Percentiles rank a stretch among this genome's conserved stretches.
Evolutionary conservation across 441 rosid species (phyloP).

Genomic region (California macrophylla): DNA sequence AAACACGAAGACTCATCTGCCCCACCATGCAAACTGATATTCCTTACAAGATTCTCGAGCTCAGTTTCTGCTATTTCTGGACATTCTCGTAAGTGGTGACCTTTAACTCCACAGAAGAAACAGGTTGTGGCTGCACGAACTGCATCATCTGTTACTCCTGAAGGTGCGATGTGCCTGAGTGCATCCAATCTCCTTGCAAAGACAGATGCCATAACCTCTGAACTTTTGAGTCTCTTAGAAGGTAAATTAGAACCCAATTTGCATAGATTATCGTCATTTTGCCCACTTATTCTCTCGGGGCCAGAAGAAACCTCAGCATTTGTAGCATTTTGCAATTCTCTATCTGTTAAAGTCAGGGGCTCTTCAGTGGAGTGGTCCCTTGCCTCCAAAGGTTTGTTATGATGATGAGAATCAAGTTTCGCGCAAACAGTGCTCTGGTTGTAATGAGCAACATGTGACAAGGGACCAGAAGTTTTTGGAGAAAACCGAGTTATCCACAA

Average conservation of each 20-base stretch:
- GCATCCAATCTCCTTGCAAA: constrained; percentile 73
- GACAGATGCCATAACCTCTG: constrained; percentile 53
- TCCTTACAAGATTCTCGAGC: constrained; percentile 43
- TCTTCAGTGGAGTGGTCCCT: constrained; percentile 21
- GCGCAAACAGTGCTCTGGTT: constrained; percentile 13
- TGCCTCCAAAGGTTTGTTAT: constrained; percentile 18
- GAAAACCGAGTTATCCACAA: constrained; percentile 71
- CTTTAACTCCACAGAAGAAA: constrained; percentile 63
- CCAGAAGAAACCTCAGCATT: constrained; percentile 27
- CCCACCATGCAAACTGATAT: constrained; percentile 28
- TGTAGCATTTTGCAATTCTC: constrained; percentile 20
- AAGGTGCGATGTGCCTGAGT: constrained; percentile 39
- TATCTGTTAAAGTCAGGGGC: constrained; percentile 2
- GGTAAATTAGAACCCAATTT: constrained; percentile 27
- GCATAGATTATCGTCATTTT: constrained; percentile 24
- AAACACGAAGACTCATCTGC: constrained; percentile 34
- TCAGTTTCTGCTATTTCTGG: constrained; percentile 47
- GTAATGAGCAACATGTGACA: constrained; percentile 18
- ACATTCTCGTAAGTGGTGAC: constrained; percentile 57
- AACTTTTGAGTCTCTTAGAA: constrained; percentile 31
- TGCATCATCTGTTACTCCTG: constrained; percentile 26
- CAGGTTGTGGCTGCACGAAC: constrained; percentile 31
- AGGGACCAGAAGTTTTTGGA: constrained; percentile 29
- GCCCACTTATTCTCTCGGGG: constrained; percentile 23
- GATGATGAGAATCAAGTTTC: constrained; percentile 18